These are phyloP conservation scores for Nicotiana tabacum DNA, from an alignment of 257 asterid genomes.

Conservation along the genomic window DNA sequence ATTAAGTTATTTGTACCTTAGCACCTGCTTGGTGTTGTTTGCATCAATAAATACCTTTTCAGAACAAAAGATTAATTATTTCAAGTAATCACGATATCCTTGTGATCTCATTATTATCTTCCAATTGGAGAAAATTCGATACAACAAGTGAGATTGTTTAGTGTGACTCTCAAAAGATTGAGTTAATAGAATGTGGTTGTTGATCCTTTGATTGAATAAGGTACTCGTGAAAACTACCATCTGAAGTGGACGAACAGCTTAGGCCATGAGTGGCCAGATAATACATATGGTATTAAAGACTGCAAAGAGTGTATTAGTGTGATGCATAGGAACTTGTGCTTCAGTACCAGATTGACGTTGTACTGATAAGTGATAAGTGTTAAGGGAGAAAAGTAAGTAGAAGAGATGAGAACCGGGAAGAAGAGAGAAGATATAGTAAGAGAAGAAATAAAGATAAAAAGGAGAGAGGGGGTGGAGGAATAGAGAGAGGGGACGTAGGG, in stretches of 20 bases:
- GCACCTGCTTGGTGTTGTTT: constrained; percentile 1
- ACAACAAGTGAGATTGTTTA: background rate
- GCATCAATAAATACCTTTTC: background rate
- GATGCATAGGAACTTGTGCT: background rate
- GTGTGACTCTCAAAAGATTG: background rate
- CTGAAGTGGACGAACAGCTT: background rate
- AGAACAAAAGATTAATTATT: background rate
- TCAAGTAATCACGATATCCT: background rate
- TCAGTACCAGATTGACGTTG: background rate
- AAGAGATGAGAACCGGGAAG: background rate
- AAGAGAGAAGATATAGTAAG: background rate
- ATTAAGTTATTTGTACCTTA: background rate
- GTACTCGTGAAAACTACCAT: background rate
- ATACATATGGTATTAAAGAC: background rate
- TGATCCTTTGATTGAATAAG: background rate
- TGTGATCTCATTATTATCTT: background rate
- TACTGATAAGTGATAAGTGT: background rate
- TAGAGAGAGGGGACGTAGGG: background rate
- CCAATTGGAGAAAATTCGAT: background rate
- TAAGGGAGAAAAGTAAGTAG: background rate
- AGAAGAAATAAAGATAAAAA: background rate
- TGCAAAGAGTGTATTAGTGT: background rate
- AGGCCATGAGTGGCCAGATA: background rate
- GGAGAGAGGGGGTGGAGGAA: background rate
- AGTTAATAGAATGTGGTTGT: background rate